phyloP scores from a whole-genome alignment of 106 monocot species.

The Dioscorea dumetorum region DNA sequence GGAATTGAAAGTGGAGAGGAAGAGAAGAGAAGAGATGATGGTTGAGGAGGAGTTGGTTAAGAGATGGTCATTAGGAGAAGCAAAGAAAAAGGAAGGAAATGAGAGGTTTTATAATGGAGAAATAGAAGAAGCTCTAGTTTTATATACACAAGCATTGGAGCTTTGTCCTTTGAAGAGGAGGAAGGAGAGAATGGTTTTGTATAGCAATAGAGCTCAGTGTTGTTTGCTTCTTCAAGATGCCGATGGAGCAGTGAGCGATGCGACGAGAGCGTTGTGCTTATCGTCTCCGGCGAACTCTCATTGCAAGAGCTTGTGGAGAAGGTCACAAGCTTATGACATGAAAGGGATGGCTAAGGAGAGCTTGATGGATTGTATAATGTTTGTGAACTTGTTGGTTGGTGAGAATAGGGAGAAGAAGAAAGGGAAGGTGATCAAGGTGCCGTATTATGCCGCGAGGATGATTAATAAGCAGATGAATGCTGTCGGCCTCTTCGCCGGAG shows the following conservation, averaged over 20 bases:
- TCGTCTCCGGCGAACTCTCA: conserved; percentile 34
- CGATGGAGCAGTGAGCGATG: conserved; percentile 48
- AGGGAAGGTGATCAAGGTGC: conserved; percentile 19
- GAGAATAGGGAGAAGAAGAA: background rate
- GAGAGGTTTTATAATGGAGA: conserved; percentile 38
- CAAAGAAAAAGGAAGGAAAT: conserved; percentile 48
- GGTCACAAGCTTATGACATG: conserved; percentile 75
- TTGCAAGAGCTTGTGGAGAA: conserved; percentile 59
- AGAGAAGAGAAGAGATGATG: conserved; percentile 27
- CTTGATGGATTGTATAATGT: conserved; percentile 52
- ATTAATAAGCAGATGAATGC: conserved; percentile 62
- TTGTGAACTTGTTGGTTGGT: conserved; percentile 17
- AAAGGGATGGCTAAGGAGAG: conserved; percentile 78
- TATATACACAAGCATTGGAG: conserved; percentile 36
- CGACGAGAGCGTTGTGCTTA: conserved; percentile 52
- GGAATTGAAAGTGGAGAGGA: conserved; percentile 42
- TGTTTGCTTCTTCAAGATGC: conserved; percentile 26
- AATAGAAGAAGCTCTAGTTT: conserved; percentile 26
- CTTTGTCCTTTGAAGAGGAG: conserved; percentile 33
- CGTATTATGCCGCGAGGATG: conserved; percentile 48
- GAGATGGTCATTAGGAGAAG: background rate
- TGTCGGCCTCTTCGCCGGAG: conserved; percentile 29
- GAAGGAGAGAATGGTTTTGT: conserved; percentile 35
- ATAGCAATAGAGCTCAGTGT: conserved; percentile 71
- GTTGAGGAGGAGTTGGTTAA: conserved; percentile 8